Conservation (phyloP, 2,329 filamentous ascomycete genomes). For the Phialocephala sp. region DNA sequence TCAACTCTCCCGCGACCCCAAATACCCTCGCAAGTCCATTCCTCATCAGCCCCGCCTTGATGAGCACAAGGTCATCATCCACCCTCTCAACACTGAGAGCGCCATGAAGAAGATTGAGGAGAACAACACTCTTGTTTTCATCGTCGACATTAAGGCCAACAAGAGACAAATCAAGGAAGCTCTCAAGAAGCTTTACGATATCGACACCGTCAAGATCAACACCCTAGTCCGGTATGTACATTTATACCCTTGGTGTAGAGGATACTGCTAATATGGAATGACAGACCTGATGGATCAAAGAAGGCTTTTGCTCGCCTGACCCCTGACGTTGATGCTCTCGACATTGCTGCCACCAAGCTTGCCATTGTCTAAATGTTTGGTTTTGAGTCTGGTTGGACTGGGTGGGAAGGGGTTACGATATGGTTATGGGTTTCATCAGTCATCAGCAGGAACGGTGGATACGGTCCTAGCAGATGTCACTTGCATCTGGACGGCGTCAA, state of each 20-base stretch:
- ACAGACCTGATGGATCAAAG: constrained; percentile 92
- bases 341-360: constrained; percentile 99
- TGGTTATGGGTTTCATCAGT: constrained; percentile 30
- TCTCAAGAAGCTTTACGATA: constrained; percentile 99
- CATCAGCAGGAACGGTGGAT: constrained; percentile 33
- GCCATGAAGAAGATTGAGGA: constrained; percentile 99
- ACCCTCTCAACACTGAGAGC: constrained; percentile 99
- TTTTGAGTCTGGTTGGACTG: constrained; percentile 51
- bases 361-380: constrained; percentile 81
- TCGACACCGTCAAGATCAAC: constrained; percentile 99
- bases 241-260: background rate
- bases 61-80: constrained; percentile 96
- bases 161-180: constrained; percentile 99
- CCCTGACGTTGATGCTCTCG: constrained; percentile 94
- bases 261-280: constrained; percentile 27
- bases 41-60: constrained; percentile 89
- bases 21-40: constrained; percentile 97
- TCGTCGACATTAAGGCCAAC: constrained; percentile 96
- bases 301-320: constrained; percentile 98
- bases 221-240: constrained; percentile 86
- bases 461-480: constrained; percentile 35
- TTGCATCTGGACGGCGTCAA: constrained; percentile 43
- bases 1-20: constrained; percentile 85
- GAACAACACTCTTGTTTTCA: constrained; percentile 99
- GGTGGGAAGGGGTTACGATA: constrained; percentile 38